These are phyloP conservation scores for Recurvomyces mirabilis DNA, from an alignment of 495 filamentous ascomycete genomes.

Conservation along the genomic window DNA sequence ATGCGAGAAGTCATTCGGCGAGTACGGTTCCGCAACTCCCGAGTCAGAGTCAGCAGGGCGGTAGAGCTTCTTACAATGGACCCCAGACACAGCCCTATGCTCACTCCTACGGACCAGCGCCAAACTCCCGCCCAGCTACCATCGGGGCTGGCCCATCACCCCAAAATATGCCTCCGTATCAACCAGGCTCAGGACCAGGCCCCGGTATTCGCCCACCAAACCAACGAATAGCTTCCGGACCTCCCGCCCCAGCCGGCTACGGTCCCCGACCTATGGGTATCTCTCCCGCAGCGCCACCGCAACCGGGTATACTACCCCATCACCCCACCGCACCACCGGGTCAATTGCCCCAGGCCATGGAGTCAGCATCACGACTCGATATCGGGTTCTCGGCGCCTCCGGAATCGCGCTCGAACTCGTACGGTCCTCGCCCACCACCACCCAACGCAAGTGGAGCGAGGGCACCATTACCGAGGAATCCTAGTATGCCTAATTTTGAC, in stretches of 20 bases:
- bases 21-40: slow-evolving; percentile 6
- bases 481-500: too few relatives aligned
- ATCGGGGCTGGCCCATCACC: too few relatives aligned
- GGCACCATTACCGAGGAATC: too few relatives aligned
- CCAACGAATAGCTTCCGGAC: background rate
- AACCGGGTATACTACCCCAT: background rate
- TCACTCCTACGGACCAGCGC: too few relatives aligned
- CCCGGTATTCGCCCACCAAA: background rate
- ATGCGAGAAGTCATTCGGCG: slow-evolving; percentile 7
- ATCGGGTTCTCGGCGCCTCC: background rate
- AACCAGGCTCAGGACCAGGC: background rate
- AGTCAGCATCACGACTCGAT: slow-evolving; percentile 28
- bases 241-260: background rate
- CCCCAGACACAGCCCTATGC: background rate
- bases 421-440: too few relatives aligned
- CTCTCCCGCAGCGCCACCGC: background rate
- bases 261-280: background rate
- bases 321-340: slow-evolving; percentile 9
- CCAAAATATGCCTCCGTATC: background rate
- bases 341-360: slow-evolving; percentile 9
- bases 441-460: too few relatives aligned
- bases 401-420: background rate
- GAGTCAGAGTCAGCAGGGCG: background rate
- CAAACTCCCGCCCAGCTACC: too few relatives aligned
- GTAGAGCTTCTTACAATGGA: background rate